phyloP scores from a whole-genome alignment of 208 protist genomes.

The Trypanosoma rangeli region DNA sequence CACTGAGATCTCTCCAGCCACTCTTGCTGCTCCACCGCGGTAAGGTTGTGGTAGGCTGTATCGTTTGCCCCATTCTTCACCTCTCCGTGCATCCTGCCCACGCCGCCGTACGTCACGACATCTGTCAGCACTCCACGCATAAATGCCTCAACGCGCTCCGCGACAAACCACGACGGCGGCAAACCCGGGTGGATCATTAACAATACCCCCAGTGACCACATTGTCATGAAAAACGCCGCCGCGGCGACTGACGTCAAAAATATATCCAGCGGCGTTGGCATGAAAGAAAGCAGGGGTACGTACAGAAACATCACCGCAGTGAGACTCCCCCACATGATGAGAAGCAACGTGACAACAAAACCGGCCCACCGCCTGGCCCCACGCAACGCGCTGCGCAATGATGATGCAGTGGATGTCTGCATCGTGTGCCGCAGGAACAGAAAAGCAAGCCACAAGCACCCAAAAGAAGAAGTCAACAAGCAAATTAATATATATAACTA shows the following conservation, averaged over 20 bases:
- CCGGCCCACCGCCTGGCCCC: not conserved
- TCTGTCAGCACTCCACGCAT: constrained; percentile 34
- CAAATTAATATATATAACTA: too few relatives aligned
- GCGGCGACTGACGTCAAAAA: not conserved
- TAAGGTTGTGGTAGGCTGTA: not conserved
- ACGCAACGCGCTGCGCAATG: too few relatives aligned
- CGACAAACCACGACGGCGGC: constrained; percentile 38
- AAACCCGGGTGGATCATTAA: constrained; percentile 28
- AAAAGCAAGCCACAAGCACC: too few relatives aligned
- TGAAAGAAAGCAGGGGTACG: not conserved
- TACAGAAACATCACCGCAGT: not conserved
- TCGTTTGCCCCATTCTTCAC: not conserved
- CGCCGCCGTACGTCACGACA: not conserved
- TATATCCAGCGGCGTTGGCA: not conserved
- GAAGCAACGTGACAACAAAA: not conserved
- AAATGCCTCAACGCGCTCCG: constrained; percentile 42
- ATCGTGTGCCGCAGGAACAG: not conserved
- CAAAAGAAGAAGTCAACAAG: too few relatives aligned
- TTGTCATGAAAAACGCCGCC: not conserved
- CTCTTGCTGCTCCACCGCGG: not conserved
- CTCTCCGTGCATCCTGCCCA: not conserved
- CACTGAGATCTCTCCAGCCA: not conserved
- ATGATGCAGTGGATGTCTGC: not conserved
- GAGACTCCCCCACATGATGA: not conserved
- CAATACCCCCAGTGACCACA: constrained; percentile 15